Conservation (phyloP, 2,329 filamentous ascomycete species). For the Cladosporium austrohemisphaericum region DNA sequence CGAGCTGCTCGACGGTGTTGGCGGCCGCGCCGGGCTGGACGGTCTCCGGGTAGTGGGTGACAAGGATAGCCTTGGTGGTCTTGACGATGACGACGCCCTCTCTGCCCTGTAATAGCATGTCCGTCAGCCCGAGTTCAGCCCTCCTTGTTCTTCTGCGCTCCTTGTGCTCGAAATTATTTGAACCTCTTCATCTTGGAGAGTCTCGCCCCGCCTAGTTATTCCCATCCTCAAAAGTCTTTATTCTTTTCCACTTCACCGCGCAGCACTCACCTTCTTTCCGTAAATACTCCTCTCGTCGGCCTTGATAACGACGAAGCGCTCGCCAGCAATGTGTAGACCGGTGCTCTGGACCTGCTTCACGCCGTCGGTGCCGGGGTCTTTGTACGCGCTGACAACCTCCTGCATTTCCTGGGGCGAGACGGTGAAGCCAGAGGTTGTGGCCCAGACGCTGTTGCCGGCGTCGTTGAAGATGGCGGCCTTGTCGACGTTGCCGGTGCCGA, state of each 20-base stretch:
- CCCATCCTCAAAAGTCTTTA: no score
- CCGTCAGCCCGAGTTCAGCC: neutral
- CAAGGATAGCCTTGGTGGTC: slow-evolving; percentile 81
- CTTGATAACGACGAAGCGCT: slow-evolving; percentile 73
- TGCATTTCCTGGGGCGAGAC: slow-evolving; percentile 62
- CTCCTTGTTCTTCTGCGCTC: neutral
- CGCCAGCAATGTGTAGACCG: slow-evolving; percentile 71
- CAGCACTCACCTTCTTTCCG: slow-evolving; percentile 70
- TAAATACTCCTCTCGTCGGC: slow-evolving; percentile 77
- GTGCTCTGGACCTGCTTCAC: slow-evolving; percentile 65
- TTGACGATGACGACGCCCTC: slow-evolving; percentile 79
- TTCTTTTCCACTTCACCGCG: neutral
- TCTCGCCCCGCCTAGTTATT: no score
- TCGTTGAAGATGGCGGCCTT: slow-evolving; percentile 79
- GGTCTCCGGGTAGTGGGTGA: slow-evolving; percentile 78
- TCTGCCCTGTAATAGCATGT: slow-evolving; percentile 57
- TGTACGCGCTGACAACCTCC: slow-evolving; percentile 48
- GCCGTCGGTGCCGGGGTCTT: slow-evolving; percentile 52
- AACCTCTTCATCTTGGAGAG: neutral
- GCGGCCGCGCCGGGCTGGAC: slow-evolving; percentile 71
- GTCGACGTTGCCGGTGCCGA: slow-evolving; percentile 74
- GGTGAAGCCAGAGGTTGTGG: slow-evolving; percentile 64
- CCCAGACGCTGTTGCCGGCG: slow-evolving; percentile 79
- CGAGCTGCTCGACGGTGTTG: slow-evolving; percentile 75
- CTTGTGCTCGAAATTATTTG: neutral